Percentiles rank a stretch among this genome's conserved stretches.
phyloP scores from a whole-genome alignment of 2,329 filamentous ascomycete species.

The Botrytis cinerea region DNA sequence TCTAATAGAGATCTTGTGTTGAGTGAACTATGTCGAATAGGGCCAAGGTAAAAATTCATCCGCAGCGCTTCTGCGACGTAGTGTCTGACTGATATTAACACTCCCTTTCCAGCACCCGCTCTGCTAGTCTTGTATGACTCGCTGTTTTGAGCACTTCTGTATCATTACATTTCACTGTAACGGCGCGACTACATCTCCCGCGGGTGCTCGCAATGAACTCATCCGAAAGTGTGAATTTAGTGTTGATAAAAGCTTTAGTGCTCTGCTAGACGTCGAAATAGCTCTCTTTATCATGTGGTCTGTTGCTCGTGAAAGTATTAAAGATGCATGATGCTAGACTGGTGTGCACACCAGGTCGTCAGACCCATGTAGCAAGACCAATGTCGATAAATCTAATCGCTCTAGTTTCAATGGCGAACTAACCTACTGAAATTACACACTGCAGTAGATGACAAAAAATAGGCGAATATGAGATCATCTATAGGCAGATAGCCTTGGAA shows the following conservation, averaged over 20 bases:
- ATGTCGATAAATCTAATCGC: background rate
- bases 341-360: background rate
- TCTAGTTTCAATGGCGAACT: background rate
- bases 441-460: no score
- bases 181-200: background rate
- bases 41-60: background rate
- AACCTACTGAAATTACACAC: background rate
- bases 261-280: no score
- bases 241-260: background rate
- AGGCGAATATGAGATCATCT: no score
- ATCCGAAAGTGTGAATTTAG: background rate
- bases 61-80: background rate
- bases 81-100: background rate
- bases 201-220: background rate
- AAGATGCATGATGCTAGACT: background rate
- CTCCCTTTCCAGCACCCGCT: background rate
- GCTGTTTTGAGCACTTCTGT: background rate
- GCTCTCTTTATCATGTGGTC: no score
- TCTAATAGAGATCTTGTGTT: background rate
- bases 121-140: background rate
- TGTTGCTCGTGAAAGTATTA: accelerated
- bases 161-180: accelerated
- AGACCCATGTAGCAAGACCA: background rate
- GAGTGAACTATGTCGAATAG: background rate
- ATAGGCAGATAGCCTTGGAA: background rate